Evolutionary conservation across 1,284 basidiomycete genomes (phyloP).

Genomic region (Ustilago esculenta): DNA sequence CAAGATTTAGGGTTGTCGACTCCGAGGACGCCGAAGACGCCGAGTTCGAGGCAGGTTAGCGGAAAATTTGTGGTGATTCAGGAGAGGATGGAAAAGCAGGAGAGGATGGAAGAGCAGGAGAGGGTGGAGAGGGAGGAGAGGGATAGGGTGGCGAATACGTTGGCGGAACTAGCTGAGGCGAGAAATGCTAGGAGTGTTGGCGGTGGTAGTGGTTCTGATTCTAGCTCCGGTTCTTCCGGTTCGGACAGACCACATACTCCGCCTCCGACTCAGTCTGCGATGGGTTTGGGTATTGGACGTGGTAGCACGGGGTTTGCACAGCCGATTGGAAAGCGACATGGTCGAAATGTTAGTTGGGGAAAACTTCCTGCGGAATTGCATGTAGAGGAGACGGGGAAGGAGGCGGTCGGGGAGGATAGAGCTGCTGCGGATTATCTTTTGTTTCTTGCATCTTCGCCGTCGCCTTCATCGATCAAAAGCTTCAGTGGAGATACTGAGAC

Average conservation of each 20-base stretch:
- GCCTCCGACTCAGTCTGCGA: too few relatives aligned
- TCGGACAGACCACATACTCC: too few relatives aligned
- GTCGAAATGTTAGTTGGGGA: constrained; percentile 34
- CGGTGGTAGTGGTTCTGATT: constrained; percentile 25
- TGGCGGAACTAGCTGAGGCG: constrained; percentile 34
- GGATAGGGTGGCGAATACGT: constrained; percentile 40
- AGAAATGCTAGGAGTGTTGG: constrained; percentile 3
- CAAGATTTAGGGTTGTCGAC: constrained; percentile 49
- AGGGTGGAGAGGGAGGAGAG: constrained; percentile 18
- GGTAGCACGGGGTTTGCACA: constrained; percentile 6
- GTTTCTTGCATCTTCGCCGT: constrained; percentile 31
- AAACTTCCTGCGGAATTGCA: constrained; percentile 4
- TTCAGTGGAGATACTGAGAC: constrained; percentile 13
- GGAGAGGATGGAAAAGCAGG: constrained; percentile 16
- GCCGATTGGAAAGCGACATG: constrained; percentile 13
- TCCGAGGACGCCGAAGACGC: constrained; percentile 40
- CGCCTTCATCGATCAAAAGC: constrained; percentile 31
- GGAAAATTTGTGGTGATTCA: constrained; percentile 18
- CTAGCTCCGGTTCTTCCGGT: constrained; percentile 2
- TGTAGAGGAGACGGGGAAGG: constrained; percentile 1
- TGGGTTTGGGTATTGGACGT: constrained; percentile 8
- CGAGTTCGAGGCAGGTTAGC: constrained; percentile 43
- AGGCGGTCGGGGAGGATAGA: constrained; percentile 16
- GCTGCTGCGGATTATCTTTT: constrained; percentile 41
- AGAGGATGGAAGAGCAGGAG: constrained; percentile 12